Evolutionary conservation across 192 early-diverging fungal species (phyloP).

Genomic region (Linnemannia zychae): DNA sequence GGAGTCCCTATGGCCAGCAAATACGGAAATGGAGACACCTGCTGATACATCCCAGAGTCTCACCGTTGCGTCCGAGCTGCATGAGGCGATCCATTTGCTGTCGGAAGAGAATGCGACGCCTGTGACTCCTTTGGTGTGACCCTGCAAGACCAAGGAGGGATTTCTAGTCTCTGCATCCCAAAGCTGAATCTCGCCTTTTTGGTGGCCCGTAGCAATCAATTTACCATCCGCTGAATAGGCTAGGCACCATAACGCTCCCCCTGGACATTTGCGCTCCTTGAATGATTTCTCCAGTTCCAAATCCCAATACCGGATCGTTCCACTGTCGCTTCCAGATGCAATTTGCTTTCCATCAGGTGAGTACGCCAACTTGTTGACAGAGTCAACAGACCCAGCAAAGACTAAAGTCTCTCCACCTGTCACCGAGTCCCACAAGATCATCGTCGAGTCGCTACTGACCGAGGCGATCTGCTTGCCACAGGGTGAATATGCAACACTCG

Average conservation of each 20-base stretch:
- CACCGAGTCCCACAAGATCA: background rate
- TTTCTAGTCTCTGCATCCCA: background rate
- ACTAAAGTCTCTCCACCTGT: background rate
- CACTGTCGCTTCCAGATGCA: background rate
- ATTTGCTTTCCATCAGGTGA: background rate
- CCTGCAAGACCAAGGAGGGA: background rate
- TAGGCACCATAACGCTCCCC: background rate
- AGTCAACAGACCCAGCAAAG: background rate
- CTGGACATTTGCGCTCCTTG: background rate
- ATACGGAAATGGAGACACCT: background rate
- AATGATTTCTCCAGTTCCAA: background rate
- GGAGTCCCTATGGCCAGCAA: background rate
- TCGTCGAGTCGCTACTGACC: background rate
- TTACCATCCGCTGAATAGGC: background rate
- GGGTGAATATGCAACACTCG: background rate
- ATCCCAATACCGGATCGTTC: background rate
- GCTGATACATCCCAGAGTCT: background rate
- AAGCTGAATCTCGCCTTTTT: background rate
- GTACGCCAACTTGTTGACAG: background rate
- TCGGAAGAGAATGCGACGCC: background rate
- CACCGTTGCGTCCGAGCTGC: background rate
- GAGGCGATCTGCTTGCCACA: background rate
- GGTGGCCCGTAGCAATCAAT: background rate
- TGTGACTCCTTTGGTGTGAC: background rate
- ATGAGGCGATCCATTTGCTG: background rate